A percentile compares a stretch with the other conserved stretches of the same genome.
These are phyloP conservation scores for Ophiostoma quercus DNA, from an alignment of 2,329 filamentous ascomycete species.

Conservation along the genomic window DNA sequence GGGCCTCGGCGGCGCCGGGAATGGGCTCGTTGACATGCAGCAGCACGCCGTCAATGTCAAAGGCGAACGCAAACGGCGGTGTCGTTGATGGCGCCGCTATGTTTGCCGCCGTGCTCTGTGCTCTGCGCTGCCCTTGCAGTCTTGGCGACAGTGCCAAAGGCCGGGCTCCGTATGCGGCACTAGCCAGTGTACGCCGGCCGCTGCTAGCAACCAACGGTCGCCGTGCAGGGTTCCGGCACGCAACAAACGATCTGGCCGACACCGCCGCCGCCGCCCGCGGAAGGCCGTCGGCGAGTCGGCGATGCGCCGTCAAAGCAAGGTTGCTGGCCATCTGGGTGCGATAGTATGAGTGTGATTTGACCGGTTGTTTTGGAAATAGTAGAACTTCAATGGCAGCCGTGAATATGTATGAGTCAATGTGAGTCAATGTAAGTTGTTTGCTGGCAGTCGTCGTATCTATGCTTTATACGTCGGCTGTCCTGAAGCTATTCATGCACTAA, in stretches of 20 bases:
- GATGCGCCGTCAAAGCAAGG: conserved; percentile 1
- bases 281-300: conserved; percentile 3
- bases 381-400: not conserved
- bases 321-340: conserved; percentile 1
- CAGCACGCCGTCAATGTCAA: conserved; percentile 84
- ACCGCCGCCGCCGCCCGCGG: not conserved
- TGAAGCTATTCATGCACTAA: conserved; percentile 7
- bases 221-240: not conserved
- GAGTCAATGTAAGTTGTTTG: not conserved
- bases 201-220: not conserved
- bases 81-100: not conserved
- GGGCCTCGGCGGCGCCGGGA: conserved; percentile 67
- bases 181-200: not conserved
- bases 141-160: not conserved
- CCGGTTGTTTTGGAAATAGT: not conserved
- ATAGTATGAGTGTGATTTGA: not conserved
- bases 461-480: not conserved
- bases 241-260: not conserved
- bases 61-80: conserved; percentile 38
- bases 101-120: not conserved
- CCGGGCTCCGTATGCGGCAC: not conserved
- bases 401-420: not conserved
- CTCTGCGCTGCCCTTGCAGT: conserved; percentile 7
- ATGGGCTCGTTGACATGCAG: conserved; percentile 75
- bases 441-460: not conserved